Evolutionary conservation across 192 early-diverging fungal genomes (phyloP), one percentile per base, ranked within the genome.

Genomic region (Chytriomyces confervae): DNA sequence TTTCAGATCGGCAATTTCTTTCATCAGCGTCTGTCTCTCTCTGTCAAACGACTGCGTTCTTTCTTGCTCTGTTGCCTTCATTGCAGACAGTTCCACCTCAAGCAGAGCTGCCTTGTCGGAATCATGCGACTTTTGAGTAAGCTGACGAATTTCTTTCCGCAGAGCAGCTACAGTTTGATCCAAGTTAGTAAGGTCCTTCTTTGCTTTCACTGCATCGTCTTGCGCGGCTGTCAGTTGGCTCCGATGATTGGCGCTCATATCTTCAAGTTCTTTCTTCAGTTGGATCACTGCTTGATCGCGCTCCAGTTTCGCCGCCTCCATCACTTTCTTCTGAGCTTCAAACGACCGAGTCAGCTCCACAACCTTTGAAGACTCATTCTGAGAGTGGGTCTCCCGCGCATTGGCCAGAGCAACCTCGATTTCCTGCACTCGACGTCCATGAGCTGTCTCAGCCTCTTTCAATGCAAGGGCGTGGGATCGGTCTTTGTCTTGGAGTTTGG

Each of bases 201-300:
- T 27, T 27, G 24, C 24, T 27, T 27, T 27, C 24, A 27, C 24
- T 27, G 24, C 24, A 27, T 27, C 24, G 24, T 27, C 24, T 27
- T 27, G 24, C 24, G 24, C 24, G 24, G 24, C 24, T 27, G 24
- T 27, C 24, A 27, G 24, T 27, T 27, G 24, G 24, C 24, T 27
- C 24, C 24, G 24, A 27, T 27, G 24, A 27, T 27, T 27, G 24
- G 24, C 24, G 24, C 24, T 69, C 20, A 50, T 45, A 27, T 20
- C 9, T 48, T 69, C 68, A 20, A 69, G n/a, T 50, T 69, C 68
- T 45, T 69, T 69, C 20, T 69, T 69, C 68, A 45, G 13, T 20
- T 47, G 10, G 7, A 10, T 16, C 13, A 23, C n/a, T 20, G 11
- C 36, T 20, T 20, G 8, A 23, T 27, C 68, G 11, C 45, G 45